Evolutionary conservation across 345 rosid species (phyloP), one percentile per base, ranked within the genome.

Genomic region (Anacardium occidentale): DNA sequence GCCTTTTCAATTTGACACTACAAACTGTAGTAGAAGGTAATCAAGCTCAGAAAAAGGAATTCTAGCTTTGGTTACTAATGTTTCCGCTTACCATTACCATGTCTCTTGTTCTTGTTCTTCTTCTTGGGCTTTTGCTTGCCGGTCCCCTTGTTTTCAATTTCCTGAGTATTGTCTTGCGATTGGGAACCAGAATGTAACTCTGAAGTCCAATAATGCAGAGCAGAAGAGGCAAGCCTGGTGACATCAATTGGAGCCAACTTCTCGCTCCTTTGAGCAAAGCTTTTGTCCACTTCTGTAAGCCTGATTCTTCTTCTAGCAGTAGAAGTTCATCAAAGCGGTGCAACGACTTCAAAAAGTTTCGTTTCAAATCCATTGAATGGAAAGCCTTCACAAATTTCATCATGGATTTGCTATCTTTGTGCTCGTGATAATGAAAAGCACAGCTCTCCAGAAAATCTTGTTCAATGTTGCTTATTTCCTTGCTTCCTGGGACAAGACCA

Each of bases 291-390:
- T 9, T 75, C 58, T 68, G 64, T 66, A 29, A 69, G 68, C 87
- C 83, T 0, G 29, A 66, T 57, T 81, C 82, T 75, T 72, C 83
- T 80, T 81, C 83, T 72, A 76, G 56, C 29, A 20, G 8, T 17
- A 81, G 48, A 59, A 84, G 85, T 74, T 84, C 87, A 13, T 77
- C 80, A 25, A 81, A 79, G 69, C 80, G 74, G 0, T 66, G 74
- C n/a, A 77, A 59, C 26, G 74, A 60, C 63, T 52, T 78, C 76
- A 84, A 70, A 67, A 82, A 82, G 67, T 18, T 54, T 24, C 73
- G 75, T 60, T 20, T 78, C 14, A 77, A 62, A 74, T 54, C 66
- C 48, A 74, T 45, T 10, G 80, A 79, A 37, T 48, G 42, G 47
- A 82, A 77, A 55, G 82, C 74, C 59, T 72, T 74, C 12, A 84